Evolutionary conservation across 768 basidiomycete species (phyloP).

Genomic region (Mycena indigotica): DNA sequence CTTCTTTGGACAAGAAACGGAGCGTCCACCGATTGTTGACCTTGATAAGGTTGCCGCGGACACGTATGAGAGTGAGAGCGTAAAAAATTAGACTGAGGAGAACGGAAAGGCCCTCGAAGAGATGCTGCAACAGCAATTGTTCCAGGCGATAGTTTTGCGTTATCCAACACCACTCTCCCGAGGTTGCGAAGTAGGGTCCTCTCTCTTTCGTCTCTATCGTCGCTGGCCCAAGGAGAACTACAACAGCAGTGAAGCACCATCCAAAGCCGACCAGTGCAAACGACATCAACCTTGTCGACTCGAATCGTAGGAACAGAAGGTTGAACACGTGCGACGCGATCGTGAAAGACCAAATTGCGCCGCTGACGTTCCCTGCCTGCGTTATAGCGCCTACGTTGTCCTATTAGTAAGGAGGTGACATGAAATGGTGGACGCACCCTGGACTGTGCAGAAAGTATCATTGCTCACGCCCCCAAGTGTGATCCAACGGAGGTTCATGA

Average conservation of each 20-base stretch:
- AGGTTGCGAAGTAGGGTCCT: conserved; percentile 40
- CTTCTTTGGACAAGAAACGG: conserved; percentile 15
- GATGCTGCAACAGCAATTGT: conserved; percentile 38
- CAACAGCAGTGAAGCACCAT: conserved; percentile 31
- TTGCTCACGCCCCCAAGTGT: conserved; percentile 4
- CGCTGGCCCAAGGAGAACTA: conserved; percentile 35
- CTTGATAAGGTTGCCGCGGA: conserved; percentile 26
- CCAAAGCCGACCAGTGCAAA: conserved; percentile 29
- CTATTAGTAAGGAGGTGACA: neutral
- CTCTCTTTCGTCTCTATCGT: conserved; percentile 28
- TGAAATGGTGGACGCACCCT: neutral
- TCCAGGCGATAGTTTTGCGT: conserved; percentile 34
- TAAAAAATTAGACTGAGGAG: conserved; percentile 21
- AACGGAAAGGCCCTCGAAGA: conserved; percentile 33
- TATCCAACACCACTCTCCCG: conserved; percentile 47
- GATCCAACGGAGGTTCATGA: conserved; percentile 8
- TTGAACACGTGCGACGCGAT: conserved; percentile 1
- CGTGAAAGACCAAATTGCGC: conserved; percentile 35
- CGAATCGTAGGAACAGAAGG: conserved; percentile 35
- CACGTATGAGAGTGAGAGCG: conserved; percentile 23
- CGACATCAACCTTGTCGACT: conserved; percentile 7
- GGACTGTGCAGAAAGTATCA: neutral
- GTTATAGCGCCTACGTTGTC: conserved; percentile 32
- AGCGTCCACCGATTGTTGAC: conserved; percentile 17
- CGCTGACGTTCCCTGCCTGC: conserved; percentile 40